phyloP scores from a whole-genome alignment of 73 alveolate genomes.

The Paramecium octaurelia region DNA sequence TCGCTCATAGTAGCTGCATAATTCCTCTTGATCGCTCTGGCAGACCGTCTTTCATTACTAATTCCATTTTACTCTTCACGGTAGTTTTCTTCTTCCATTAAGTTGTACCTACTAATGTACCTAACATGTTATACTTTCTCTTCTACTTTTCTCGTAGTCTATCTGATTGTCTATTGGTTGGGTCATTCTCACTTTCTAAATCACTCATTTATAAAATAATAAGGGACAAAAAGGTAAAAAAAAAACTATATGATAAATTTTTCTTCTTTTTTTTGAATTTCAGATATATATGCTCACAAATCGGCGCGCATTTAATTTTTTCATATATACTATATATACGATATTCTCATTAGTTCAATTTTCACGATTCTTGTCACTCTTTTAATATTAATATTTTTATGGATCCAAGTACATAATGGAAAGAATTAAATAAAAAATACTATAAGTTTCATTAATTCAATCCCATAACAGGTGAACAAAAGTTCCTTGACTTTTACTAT shows the following conservation, averaged over 20 bases:
- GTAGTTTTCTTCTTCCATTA: constrained; percentile 1
- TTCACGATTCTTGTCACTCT: neutral
- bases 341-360: neutral
- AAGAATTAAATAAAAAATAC: constrained; percentile 25
- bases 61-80: neutral
- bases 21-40: constrained; percentile 30
- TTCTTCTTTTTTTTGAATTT: constrained; percentile 17
- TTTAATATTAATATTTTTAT: neutral
- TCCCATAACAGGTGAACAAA: constrained; percentile 43
- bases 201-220: constrained; percentile 8
- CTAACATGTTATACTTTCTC: neutral
- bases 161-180: neutral
- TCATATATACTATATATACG: neutral
- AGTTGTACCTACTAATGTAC: constrained; percentile 5
- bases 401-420: constrained; percentile 47
- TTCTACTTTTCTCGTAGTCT: constrained; percentile 14
- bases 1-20: constrained; percentile 31
- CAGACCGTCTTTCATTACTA: constrained; percentile 24
- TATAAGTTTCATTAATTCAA: constrained; percentile 38
- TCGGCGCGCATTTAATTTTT: constrained; percentile 10
- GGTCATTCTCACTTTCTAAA: constrained; percentile 26
- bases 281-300: neutral
- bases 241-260: neutral
- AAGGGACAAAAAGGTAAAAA: constrained; percentile 10
- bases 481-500: neutral